Evolutionary conservation across 768 basidiomycete species (phyloP).

Genomic region (Mycena rosella): DNA sequence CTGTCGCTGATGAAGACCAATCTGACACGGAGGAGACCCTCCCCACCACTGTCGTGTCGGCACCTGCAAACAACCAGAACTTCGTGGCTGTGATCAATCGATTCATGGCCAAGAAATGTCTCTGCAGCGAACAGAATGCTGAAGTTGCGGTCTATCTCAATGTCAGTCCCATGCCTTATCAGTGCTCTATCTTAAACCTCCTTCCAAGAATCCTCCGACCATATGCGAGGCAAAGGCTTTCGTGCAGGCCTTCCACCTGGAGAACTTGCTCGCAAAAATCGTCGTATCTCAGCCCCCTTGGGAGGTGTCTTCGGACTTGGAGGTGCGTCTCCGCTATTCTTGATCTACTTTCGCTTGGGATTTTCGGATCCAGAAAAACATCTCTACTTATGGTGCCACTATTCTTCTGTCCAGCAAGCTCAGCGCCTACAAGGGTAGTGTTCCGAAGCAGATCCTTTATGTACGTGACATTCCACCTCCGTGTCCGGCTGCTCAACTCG

Average conservation of each 20-base stretch:
- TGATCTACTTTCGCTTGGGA: not conserved
- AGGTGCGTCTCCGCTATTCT: no score
- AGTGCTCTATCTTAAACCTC: not conserved
- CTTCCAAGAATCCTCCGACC: not conserved
- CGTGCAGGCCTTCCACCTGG: not conserved
- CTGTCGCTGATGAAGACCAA: no score
- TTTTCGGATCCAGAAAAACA: conserved; percentile 4
- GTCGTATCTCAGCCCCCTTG: not conserved
- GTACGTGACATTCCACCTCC: not conserved
- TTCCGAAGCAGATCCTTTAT: not conserved
- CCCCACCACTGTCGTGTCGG: no score
- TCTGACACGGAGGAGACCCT: no score
- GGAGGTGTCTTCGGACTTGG: not conserved
- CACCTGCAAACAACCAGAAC: conserved; percentile 12
- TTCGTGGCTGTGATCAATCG: not conserved
- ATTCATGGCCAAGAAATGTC: not conserved
- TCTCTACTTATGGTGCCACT: conserved; percentile 1
- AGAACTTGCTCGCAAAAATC: not conserved
- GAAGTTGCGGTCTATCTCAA: not conserved
- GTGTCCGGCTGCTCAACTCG: no score
- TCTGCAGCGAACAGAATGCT: not conserved
- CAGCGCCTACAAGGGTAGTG: conserved; percentile 3
- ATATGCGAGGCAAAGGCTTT: conserved; percentile 1
- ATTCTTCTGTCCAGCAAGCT: conserved; percentile 3
- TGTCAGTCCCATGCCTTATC: no score